These are phyloP conservation scores for Pichia cephalocereana DNA, from an alignment of 805 yeast species.

Conservation along the genomic window DNA sequence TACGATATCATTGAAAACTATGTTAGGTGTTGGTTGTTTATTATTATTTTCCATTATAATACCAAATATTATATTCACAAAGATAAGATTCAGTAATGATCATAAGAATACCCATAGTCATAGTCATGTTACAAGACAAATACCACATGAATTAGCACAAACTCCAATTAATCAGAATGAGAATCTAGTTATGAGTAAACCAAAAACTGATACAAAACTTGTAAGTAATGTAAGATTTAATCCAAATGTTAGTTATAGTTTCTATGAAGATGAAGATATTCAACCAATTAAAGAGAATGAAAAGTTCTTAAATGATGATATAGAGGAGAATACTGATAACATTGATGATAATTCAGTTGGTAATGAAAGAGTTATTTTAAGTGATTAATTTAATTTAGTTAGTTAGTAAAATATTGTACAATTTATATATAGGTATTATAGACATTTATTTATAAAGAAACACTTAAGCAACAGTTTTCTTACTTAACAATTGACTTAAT, in stretches of 20 bases:
- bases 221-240: slow-evolving; percentile 18
- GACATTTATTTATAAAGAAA: too few species aligned
- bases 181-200: background rate
- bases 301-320: too few species aligned
- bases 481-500: slow-evolving; percentile 76
- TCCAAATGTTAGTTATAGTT: slow-evolving; percentile 23
- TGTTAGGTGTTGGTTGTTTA: slow-evolving; percentile 13
- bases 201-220: background rate
- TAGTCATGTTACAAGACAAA: too few species aligned
- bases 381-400: background rate
- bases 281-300: too few species aligned
- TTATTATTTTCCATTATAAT: slow-evolving; percentile 14
- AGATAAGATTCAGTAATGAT: slow-evolving; percentile 18
- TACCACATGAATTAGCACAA: background rate
- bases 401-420: too few species aligned
- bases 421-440: too few species aligned
- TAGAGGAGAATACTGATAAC: background rate
- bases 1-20: slow-evolving; percentile 19
- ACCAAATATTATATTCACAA: slow-evolving; percentile 23
- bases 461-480: slow-evolving; percentile 23
- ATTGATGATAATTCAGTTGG: background rate
- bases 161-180: background rate
- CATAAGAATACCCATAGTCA: slow-evolving; percentile 14
- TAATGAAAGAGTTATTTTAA: slow-evolving; percentile 3
- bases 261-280: slow-evolving; percentile 7